Evolutionary conservation across 768 basidiomycete genomes (phyloP).

Genomic region (Podaxis sp.): DNA sequence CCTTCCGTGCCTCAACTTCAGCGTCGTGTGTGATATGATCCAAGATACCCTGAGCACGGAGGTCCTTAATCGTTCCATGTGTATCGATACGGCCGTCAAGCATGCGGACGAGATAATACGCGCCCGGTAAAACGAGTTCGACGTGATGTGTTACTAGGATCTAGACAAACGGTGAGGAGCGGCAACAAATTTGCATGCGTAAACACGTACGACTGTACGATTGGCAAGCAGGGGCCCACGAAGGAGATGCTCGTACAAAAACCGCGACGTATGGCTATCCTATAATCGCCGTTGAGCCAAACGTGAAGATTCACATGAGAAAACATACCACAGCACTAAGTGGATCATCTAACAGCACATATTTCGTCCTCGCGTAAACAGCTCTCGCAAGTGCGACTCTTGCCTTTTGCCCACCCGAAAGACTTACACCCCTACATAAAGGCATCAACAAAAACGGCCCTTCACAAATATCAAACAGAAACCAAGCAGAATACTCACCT

Average conservation of each 20-base stretch:
- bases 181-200: background rate
- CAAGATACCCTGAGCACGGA: slow-evolving; percentile 20
- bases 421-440: slow-evolving; percentile 53
- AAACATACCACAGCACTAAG: slow-evolving; percentile 72
- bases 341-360: slow-evolving; percentile 76
- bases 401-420: slow-evolving; percentile 83
- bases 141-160: slow-evolving; percentile 81
- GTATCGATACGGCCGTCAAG: slow-evolving; percentile 78
- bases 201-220: slow-evolving; percentile 26
- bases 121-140: slow-evolving; percentile 72
- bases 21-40: slow-evolving; percentile 43
- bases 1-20: slow-evolving; percentile 35
- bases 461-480: background rate
- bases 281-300: slow-evolving; percentile 6
- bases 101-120: slow-evolving; percentile 72
- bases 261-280: slow-evolving; percentile 31
- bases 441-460: background rate
- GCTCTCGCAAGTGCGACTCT: slow-evolving; percentile 82
- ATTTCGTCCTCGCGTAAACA: slow-evolving; percentile 67
- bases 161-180: slow-evolving; percentile 22
- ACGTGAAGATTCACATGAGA: background rate
- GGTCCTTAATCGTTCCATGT: slow-evolving; percentile 63
- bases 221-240: slow-evolving; percentile 27
- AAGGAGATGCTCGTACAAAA: slow-evolving; percentile 27
- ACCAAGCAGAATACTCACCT: slow-evolving; percentile 26